Evolutionary conservation across 805 yeast genomes (phyloP), one percentile per base, ranked within the genome.

Genomic region (Crinitomyces ghanaensis): DNA sequence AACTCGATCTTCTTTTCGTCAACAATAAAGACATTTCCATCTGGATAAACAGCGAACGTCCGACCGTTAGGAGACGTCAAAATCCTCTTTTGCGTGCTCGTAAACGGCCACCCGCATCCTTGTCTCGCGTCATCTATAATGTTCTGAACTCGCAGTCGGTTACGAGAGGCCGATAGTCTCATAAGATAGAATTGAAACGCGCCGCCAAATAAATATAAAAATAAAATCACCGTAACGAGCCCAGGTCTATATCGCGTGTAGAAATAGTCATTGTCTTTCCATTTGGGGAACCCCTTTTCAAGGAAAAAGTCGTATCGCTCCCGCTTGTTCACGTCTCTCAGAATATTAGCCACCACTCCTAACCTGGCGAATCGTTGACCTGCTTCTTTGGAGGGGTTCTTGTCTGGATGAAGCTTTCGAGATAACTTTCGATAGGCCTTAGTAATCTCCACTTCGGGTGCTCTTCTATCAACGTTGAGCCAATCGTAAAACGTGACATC

Each of bases 261-360:
- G 41, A 64, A 63, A 62, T 79, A 72, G 34, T 72, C 82, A 14
- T 74, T 66, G 11, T 75, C 82, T 37, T 74, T 74, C 70, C 80
- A 83, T 40, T 67, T 65, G 5, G 98, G 97, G 58, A 91, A 88
- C 5, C 97, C 96, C 44, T 72, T 69, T 27, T 70, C 63, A 34
- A 81, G 62, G 57, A 82, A 91, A 54, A 73, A 85, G 55, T 91
- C 97, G 54, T 91, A 91, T 5, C 84, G 66, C 31, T 77, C 73
- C 41, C 76, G 71, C 37, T 65, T 65, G 35, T 72, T 70, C 16
- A 69, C 58, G 36, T 66, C 62, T 43, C 88, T 67, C 30, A 86
- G 62, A 35, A 86, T 75, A 48, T 79, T 72, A 21, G 85, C 77
- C 15, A 83, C 80, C 18, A 75, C 55, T 21, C 91, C 80, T 23